A percentile compares a stretch with the other conserved stretches of the same genome.
Conservation (phyloP, 768 basidiomycete genomes). For the Kwoniella europaea region DNA sequence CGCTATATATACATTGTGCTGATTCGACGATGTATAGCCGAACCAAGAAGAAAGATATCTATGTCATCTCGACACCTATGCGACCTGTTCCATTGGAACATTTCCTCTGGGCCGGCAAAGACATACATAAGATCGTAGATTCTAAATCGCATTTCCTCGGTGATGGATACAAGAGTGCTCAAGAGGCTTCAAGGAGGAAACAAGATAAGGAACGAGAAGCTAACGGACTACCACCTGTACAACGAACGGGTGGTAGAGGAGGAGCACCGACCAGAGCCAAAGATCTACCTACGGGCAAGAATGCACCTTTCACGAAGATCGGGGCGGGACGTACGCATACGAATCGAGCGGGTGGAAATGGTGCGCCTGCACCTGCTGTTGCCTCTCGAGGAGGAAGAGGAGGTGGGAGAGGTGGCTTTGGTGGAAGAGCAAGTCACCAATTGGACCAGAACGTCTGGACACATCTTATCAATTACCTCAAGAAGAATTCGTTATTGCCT, state of each 20-base stretch:
- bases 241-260: conserved; percentile 80
- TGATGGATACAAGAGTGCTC: conserved; percentile 85
- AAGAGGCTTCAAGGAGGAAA: conserved; percentile 84
- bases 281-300: conserved; percentile 48
- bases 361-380: conserved; percentile 36
- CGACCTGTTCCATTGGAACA: conserved; percentile 97
- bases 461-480: conserved; percentile 79
- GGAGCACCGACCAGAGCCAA: conserved; percentile 62
- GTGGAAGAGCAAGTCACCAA: conserved; percentile 53
- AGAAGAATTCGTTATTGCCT: conserved; percentile 83
- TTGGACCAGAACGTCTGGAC: conserved; percentile 92
- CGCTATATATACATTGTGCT: neutral
- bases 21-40: conserved; percentile 64
- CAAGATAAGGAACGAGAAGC: conserved; percentile 99
- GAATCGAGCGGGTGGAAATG: conserved; percentile 63
- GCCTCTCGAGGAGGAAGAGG: conserved; percentile 38
- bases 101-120: conserved; percentile 91
- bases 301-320: conserved; percentile 50
- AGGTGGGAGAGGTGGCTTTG: conserved; percentile 40
- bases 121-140: conserved; percentile 90
- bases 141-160: conserved; percentile 72
- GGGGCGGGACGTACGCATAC: conserved; percentile 50
- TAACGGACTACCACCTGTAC: conserved; percentile 84
- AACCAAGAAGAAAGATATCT: conserved; percentile 99
- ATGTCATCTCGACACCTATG: conserved; percentile 95